Evolutionary conservation across 2,329 filamentous ascomycete species (phyloP).

Genomic region (Fonsecaea multimorphosa): DNA sequence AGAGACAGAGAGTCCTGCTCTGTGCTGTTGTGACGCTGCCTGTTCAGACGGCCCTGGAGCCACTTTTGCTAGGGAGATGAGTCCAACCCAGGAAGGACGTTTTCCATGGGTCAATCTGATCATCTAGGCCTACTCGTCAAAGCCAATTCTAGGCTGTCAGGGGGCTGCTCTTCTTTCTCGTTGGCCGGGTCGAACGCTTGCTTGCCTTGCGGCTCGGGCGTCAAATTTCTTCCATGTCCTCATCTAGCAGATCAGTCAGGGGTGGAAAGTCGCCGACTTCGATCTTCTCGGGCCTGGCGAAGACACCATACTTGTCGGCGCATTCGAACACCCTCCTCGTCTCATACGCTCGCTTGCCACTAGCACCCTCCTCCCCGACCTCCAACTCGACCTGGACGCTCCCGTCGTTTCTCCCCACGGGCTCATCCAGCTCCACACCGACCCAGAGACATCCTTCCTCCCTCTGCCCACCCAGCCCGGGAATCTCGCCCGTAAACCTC

Average conservation of each 20-base stretch:
- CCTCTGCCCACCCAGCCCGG: conserved; percentile 39
- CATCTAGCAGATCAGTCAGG: conserved; percentile 61
- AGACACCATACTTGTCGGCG: conserved; percentile 61
- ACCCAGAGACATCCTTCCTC: conserved; percentile 40
- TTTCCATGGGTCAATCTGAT: neutral
- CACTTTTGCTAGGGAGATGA: no score
- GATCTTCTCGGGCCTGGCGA: conserved; percentile 67
- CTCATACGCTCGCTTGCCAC: conserved; percentile 15
- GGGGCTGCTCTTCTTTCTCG: neutral
- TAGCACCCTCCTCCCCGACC: conserved; percentile 22
- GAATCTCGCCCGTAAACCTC: conserved; percentile 46
- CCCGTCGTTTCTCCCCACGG: conserved; percentile 69
- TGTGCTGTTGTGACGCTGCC: no score
- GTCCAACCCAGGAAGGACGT: no score
- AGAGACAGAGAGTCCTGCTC: no score
- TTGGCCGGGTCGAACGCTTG: neutral
- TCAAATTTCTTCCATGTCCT: conserved; percentile 62
- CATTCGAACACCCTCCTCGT: conserved; percentile 61
- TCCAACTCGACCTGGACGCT: conserved; percentile 48
- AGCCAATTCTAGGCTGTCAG: neutral
- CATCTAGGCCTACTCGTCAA: neutral
- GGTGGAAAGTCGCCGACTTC: conserved; percentile 63
- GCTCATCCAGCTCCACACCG: conserved; percentile 64
- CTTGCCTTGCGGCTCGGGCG: neutral
- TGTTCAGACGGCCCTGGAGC: neutral